phyloP scores from a whole-genome alignment of 2,329 filamentous ascomycete species.

The Diplodia seriata region DNA sequence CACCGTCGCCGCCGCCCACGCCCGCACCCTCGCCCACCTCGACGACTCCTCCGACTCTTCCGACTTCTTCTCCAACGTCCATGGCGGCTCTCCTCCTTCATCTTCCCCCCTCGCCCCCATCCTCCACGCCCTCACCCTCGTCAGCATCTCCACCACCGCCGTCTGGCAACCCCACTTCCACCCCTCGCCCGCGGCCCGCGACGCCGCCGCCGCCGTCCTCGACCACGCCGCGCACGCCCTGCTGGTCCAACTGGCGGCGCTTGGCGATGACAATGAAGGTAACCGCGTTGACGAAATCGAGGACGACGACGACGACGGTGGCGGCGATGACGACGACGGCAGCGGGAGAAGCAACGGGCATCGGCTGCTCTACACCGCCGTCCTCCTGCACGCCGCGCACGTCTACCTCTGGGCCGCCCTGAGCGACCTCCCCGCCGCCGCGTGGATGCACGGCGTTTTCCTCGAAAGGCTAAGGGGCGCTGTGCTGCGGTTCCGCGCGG shows the following conservation, averaged over 20 bases:
- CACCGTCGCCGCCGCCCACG: not conserved
- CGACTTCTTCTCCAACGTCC: no score
- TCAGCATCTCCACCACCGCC: not conserved
- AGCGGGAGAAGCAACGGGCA: no score
- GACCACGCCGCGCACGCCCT: not conserved
- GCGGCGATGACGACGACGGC: no score
- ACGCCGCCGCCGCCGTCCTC: not conserved
- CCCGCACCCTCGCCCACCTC: not conserved
- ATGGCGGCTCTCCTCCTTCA: no score
- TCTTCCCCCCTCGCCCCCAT: no score
- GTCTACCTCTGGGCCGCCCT: not conserved
- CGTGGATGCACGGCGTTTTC: not conserved
- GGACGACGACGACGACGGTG: not conserved
- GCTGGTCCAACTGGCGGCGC: not conserved
- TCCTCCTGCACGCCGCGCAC: not conserved
- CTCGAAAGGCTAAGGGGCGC: not conserved
- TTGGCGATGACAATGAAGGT: conserved; percentile 50
- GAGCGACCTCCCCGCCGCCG: not conserved
- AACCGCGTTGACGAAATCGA: no score
- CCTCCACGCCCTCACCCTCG: not conserved
- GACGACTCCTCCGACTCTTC: no score
- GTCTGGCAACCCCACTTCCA: not conserved
- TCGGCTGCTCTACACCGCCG: no score
- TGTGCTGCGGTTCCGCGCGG: conserved; percentile 34
- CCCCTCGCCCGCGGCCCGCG: not conserved